These are phyloP conservation scores for Beauveria varroae DNA, from an alignment of 2,329 filamentous ascomycete genomes.

Conservation along the genomic window DNA sequence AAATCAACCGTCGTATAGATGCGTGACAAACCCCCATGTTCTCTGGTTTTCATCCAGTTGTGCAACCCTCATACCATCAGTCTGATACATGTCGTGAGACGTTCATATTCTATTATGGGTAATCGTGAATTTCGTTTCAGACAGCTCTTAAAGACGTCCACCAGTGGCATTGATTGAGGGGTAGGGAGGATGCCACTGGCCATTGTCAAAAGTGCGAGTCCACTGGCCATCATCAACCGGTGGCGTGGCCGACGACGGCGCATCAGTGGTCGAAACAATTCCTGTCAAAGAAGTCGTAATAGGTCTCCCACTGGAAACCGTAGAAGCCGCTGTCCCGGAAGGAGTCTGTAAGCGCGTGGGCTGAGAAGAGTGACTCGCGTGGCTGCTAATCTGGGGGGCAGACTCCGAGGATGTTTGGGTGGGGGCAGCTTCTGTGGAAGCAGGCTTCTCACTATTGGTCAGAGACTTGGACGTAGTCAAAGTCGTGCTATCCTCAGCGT, in stretches of 20 bases:
- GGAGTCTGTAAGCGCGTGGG: neutral
- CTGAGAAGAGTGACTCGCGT: neutral
- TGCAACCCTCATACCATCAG: neutral
- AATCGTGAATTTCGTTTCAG: neutral
- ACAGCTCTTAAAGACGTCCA: neutral
- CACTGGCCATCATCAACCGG: constrained; percentile 7
- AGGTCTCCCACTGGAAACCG: neutral
- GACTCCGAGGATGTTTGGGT: constrained; percentile 11
- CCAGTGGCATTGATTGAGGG: constrained; percentile 35
- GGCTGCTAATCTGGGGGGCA: neutral
- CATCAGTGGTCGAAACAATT: neutral
- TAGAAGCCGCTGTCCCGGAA: too few relatives aligned
- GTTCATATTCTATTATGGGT: neutral
- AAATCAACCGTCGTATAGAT: neutral
- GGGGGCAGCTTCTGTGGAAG: neutral
- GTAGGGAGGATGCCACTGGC: constrained; percentile 39
- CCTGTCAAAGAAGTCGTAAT: neutral
- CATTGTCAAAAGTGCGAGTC: constrained; percentile 33
- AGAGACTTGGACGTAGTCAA: neutral
- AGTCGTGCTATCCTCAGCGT: neutral
- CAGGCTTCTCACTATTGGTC: neutral
- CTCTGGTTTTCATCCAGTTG: neutral
- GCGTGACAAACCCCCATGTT: neutral
- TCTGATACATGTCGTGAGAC: constrained; percentile 6
- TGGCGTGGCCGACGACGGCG: constrained; percentile 12